A percentile compares a stretch with the other conserved stretches of the same genome.
These are phyloP conservation scores for Turnera subulata DNA, from an alignment of 345 rosid genomes.

Conservation along the genomic window DNA sequence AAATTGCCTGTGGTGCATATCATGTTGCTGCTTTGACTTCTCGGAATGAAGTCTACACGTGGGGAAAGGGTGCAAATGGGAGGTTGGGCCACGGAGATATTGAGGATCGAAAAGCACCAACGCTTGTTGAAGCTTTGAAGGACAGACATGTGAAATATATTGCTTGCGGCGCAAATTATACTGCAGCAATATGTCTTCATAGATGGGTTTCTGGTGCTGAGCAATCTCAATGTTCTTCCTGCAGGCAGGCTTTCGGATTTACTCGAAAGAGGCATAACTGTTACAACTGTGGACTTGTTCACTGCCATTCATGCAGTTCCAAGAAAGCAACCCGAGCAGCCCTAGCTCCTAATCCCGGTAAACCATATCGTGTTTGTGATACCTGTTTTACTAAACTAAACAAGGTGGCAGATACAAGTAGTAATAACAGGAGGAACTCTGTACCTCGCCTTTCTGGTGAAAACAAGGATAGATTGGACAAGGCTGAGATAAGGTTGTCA, in stretches of 20 bases:
- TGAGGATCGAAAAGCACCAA: slow-evolving; percentile 78
- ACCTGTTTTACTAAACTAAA: slow-evolving; percentile 71
- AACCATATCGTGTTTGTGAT: slow-evolving; percentile 92
- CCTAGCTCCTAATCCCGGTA: slow-evolving; percentile 78
- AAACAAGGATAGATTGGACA: slow-evolving; percentile 83
- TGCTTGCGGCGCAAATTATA: slow-evolving; percentile 87
- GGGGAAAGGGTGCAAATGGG: slow-evolving; percentile 99
- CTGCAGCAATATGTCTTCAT: slow-evolving; percentile 86
- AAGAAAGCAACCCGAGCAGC: slow-evolving; percentile 80
- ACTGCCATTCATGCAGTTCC: slow-evolving; percentile 94
- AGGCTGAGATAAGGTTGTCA: slow-evolving; percentile 70
- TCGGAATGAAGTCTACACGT: slow-evolving; percentile 77
- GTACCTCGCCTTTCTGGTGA: slow-evolving; percentile 90
- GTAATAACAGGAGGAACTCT: slow-evolving; percentile 50
- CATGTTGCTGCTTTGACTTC: slow-evolving; percentile 82
- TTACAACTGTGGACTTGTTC: slow-evolving; percentile 95
- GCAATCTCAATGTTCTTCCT: slow-evolving; percentile 89
- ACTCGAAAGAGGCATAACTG: slow-evolving; percentile 93
- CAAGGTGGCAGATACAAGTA: slow-evolving; percentile 60
- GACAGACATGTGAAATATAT: slow-evolving; percentile 78
- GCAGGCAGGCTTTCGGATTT: slow-evolving; percentile 90
- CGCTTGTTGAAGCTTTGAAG: slow-evolving; percentile 76
- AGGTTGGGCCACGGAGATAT: slow-evolving; percentile 91
- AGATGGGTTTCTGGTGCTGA: slow-evolving; percentile 92
- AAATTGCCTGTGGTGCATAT: slow-evolving; percentile 87